These are phyloP conservation scores for Pseudomonodictys pantanalensis DNA, from an alignment of 495 filamentous ascomycete species.

Conservation along the genomic window DNA sequence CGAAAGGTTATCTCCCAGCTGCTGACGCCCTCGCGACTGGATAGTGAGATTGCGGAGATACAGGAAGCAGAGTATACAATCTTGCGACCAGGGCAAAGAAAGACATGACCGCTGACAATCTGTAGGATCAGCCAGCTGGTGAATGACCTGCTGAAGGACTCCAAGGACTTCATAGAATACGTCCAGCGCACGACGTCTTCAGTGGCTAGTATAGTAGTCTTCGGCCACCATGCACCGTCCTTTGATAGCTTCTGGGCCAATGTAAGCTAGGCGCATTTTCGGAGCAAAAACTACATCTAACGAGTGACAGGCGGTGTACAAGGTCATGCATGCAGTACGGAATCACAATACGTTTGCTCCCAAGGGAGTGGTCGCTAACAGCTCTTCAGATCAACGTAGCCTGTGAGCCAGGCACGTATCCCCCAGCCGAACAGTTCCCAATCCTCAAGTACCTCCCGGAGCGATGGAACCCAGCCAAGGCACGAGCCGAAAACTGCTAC, in stretches of 20 bases:
- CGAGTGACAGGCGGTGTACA: constrained; percentile 5
- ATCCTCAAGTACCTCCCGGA: constrained; percentile 18
- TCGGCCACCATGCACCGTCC: constrained; percentile 4
- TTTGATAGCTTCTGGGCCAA: constrained; percentile 11
- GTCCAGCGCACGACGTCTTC: constrained; percentile 11
- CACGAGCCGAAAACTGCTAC: background rate
- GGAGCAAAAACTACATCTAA: background rate
- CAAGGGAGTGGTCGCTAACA: background rate
- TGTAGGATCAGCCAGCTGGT: constrained; percentile 2
- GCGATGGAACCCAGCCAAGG: constrained; percentile 3
- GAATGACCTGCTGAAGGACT: constrained; percentile 5
- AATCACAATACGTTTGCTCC: background rate
- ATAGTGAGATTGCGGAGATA: too few relatives aligned
- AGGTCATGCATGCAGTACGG: constrained; percentile 5
- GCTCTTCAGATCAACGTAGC: constrained; percentile 2
- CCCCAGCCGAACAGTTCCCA: constrained; percentile 17
- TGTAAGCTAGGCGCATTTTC: background rate
- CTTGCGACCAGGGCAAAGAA: background rate
- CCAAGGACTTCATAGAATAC: constrained; percentile 10
- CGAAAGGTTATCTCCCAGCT: too few relatives aligned
- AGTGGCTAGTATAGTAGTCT: constrained; percentile 2
- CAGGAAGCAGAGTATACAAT: too few relatives aligned
- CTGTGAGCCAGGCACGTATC: constrained; percentile 3
- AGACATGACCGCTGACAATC: background rate
- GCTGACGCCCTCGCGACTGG: too few relatives aligned